Evolutionary conservation across 441 rosid species (phyloP).

Genomic region (Gossypium davidsonii): DNA sequence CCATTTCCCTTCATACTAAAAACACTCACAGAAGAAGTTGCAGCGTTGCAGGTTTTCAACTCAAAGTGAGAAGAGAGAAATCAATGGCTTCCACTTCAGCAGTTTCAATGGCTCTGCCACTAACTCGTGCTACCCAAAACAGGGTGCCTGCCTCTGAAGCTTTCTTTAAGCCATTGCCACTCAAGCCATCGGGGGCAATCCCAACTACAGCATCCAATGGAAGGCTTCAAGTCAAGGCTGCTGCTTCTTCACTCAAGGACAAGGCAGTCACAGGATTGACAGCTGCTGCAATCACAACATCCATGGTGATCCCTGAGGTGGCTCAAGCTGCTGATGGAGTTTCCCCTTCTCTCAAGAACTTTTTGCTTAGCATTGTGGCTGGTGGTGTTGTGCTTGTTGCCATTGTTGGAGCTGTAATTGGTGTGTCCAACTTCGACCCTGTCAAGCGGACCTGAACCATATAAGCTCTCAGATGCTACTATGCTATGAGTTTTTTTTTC

Average conservation of each 20-base stretch:
- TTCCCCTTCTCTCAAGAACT: conserved; percentile 78
- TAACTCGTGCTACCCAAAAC: conserved; percentile 33
- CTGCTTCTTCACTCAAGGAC: conserved; percentile 61
- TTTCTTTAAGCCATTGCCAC: conserved; percentile 46
- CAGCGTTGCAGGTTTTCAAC: conserved; percentile 8
- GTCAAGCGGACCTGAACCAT: conserved; percentile 56
- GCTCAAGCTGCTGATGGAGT: conserved; percentile 66
- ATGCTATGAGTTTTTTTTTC: background rate
- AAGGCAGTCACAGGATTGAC: conserved; percentile 61
- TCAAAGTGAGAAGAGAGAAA: background rate
- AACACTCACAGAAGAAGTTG: background rate
- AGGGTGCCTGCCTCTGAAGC: conserved; percentile 28
- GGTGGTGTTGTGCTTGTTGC: conserved; percentile 63
- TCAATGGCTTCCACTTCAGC: conserved; percentile 67
- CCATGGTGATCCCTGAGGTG: conserved; percentile 65
- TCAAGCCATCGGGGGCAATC: conserved; percentile 34
- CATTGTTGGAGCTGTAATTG: conserved; percentile 61
- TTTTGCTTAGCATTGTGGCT: conserved; percentile 78
- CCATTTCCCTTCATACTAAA: conserved; percentile 5
- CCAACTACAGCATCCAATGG: conserved; percentile 4
- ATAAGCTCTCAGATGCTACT: background rate
- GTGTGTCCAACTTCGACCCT: conserved; percentile 84
- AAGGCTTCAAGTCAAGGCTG: conserved; percentile 52
- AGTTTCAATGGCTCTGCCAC: conserved; percentile 50
- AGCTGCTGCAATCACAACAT: conserved; percentile 61